These are phyloP conservation scores for Sequoia sempervirens DNA, from an alignment of 75 land plant species.

Conservation along the genomic window DNA sequence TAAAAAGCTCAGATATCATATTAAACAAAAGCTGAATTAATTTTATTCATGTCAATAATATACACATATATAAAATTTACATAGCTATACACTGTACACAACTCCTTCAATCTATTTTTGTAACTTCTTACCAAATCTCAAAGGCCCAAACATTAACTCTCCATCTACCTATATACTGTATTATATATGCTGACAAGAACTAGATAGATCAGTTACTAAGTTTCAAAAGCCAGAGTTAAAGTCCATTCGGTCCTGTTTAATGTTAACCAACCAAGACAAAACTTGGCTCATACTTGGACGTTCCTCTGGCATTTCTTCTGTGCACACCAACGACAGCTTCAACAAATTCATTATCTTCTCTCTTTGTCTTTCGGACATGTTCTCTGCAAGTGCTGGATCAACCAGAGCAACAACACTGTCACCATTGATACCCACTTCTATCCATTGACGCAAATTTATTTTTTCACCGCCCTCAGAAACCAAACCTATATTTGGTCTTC, in stretches of 20 bases:
- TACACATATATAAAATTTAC: too few relatives aligned
- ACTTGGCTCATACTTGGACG: conserved; percentile 27
- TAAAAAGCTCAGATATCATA: too few relatives aligned
- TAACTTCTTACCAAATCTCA: too few relatives aligned
- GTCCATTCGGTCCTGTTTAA: background rate
- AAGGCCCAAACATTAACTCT: too few relatives aligned
- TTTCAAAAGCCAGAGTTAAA: background rate
- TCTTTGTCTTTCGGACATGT: background rate
- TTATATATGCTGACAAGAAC: too few relatives aligned
- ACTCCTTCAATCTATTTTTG: too few relatives aligned
- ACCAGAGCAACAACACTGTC: background rate
- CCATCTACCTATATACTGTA: too few relatives aligned
- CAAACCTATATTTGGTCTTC: conserved; percentile 20
- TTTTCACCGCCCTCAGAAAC: conserved; percentile 21
- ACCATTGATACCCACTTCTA: conserved; percentile 11
- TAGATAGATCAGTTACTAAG: background rate
- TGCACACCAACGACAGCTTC: conserved; percentile 14
- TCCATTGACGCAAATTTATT: conserved; percentile 28
- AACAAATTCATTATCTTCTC: conserved; percentile 16
- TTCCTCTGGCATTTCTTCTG: conserved; percentile 11
- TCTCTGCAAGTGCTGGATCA: background rate
- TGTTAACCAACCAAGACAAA: background rate
- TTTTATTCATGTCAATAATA: too few relatives aligned
- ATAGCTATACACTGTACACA: too few relatives aligned
- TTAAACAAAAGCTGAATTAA: too few relatives aligned